phyloP scores from a whole-genome alignment of 345 rosid genomes.

The Erodium maritimum region DNA sequence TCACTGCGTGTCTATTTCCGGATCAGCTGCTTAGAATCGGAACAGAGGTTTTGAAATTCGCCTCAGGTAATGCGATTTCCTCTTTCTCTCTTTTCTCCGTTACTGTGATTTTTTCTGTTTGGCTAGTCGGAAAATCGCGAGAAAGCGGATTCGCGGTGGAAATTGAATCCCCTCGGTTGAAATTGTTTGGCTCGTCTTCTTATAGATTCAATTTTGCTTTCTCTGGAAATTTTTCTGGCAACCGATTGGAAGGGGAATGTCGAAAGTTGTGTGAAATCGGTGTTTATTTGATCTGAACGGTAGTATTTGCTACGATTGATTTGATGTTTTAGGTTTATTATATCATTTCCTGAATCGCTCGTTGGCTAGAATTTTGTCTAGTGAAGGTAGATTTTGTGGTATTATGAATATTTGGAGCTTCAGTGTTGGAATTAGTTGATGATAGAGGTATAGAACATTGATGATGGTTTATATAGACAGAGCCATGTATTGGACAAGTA shows the following conservation, averaged over 20 bases:
- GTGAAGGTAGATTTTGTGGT: no score
- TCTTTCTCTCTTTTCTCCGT: not conserved
- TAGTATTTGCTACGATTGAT: no score
- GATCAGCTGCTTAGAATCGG: not conserved
- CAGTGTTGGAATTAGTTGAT: not conserved
- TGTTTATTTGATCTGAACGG: no score
- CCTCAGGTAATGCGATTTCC: not conserved
- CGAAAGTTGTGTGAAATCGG: no score
- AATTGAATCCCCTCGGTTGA: no score
- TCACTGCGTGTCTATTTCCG: not conserved
- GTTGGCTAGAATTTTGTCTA: not conserved
- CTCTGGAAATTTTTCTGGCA: no score
- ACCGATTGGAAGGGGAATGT: no score
- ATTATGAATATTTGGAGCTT: not conserved
- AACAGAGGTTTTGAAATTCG: not conserved
- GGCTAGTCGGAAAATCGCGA: not conserved
- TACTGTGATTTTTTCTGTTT: not conserved
- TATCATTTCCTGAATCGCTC: not conserved
- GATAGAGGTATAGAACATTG: not conserved
- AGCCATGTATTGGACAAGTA: not conserved
- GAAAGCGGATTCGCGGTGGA: no score
- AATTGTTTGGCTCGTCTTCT: not conserved
- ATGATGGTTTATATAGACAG: not conserved
- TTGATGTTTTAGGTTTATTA: no score
- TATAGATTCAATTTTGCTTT: not conserved